These are phyloP conservation scores for Chalara sp. DNA, from an alignment of 2,329 filamentous ascomycete genomes.

Conservation along the genomic window DNA sequence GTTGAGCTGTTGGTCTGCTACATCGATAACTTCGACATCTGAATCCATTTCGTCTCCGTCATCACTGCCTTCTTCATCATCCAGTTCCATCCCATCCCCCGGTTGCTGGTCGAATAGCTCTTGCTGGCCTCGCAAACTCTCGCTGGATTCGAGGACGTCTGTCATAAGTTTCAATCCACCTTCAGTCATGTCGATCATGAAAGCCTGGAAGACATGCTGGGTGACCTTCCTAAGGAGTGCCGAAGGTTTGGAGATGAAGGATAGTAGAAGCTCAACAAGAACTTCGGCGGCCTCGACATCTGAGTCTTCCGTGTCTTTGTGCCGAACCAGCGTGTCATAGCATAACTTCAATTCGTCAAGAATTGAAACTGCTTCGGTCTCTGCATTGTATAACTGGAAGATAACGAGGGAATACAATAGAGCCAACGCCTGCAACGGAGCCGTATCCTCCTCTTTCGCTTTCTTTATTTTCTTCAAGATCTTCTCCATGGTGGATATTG, in stretches of 20 bases:
- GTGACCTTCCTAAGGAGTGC: constrained; percentile 79
- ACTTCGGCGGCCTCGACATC: constrained; percentile 55
- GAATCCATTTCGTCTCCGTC: constrained; percentile 41
- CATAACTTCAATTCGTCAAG: constrained; percentile 76
- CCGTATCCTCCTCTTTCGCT: constrained; percentile 23
- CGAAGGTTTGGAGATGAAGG: constrained; percentile 80
- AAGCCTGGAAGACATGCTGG: constrained; percentile 80
- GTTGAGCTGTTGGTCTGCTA: constrained; percentile 35
- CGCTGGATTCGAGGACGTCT: constrained; percentile 69
- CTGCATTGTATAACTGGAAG: constrained; percentile 84
- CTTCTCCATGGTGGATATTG: constrained; percentile 45
- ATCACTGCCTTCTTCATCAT: constrained; percentile 31
- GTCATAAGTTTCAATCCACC: constrained; percentile 61
- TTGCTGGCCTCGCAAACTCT: constrained; percentile 76
- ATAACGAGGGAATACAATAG: constrained; percentile 80
- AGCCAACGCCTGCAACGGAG: constrained; percentile 55
- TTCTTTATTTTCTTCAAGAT: constrained; percentile 38
- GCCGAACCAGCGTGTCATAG: constrained; percentile 53
- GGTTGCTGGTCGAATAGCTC: constrained; percentile 73
- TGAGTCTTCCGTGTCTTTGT: constrained; percentile 44
- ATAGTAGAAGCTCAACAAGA: constrained; percentile 82
- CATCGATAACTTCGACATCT: constrained; percentile 32
- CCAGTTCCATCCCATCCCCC: constrained; percentile 45
- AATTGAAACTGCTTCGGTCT: constrained; percentile 76
- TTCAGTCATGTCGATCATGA: constrained; percentile 66